Conservation (phyloP, 441 rosid genomes). For the Viola pubescens region DNA sequence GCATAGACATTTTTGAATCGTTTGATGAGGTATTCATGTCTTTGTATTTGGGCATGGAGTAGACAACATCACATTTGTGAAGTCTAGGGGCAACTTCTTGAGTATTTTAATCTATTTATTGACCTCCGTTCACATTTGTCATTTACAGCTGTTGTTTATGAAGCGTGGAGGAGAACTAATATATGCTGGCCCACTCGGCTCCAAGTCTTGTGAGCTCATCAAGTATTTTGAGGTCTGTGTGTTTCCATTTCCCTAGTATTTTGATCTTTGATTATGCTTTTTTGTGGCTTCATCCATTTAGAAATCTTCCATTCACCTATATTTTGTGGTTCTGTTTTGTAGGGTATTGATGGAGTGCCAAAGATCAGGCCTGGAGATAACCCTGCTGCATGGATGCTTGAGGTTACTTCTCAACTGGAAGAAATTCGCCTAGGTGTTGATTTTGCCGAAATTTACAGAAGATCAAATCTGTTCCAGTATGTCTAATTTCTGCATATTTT, state of each 20-base stretch:
- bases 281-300: not conserved
- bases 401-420: constrained; percentile 66
- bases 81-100: constrained; percentile 1
- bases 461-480: constrained; percentile 64
- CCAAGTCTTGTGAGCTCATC: constrained; percentile 67
- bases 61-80: not conserved
- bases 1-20: constrained; percentile 93
- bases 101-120: not conserved
- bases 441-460: constrained; percentile 78
- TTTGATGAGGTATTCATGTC: constrained; percentile 70
- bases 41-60: constrained; percentile 10
- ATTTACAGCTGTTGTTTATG: constrained; percentile 84
- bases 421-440: constrained; percentile 68
- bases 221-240: constrained; percentile 72
- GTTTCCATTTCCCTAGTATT: constrained; percentile 7
- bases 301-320: not conserved
- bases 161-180: constrained; percentile 96
- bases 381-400: constrained; percentile 99
- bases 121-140: not conserved
- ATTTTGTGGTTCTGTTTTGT: not conserved
- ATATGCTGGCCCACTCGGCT: constrained; percentile 94
- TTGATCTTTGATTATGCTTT: not conserved
- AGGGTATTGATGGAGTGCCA: constrained; percentile 82
- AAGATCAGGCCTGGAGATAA: constrained; percentile 72
- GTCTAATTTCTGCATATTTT: constrained; percentile 20